These are phyloP conservation scores for Schizopora paradoxa DNA, from an alignment of 1,284 basidiomycete genomes.

Conservation along the genomic window DNA sequence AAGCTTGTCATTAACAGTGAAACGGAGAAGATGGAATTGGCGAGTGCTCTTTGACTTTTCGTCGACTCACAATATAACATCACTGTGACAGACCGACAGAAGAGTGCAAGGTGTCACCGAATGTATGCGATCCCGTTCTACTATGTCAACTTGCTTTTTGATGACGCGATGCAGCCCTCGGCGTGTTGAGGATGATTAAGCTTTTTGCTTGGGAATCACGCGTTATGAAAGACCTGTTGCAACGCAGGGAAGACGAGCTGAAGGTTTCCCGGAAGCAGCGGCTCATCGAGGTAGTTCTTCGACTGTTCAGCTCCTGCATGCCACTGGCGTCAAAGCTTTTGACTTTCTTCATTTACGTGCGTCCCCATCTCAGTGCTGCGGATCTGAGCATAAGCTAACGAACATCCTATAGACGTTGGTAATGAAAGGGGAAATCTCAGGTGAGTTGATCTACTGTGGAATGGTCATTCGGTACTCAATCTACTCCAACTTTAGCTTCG, in stretches of 20 bases:
- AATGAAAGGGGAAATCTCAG: constrained; percentile 37
- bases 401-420: constrained; percentile 30
- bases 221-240: constrained; percentile 30
- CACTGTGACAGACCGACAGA: constrained; percentile 35
- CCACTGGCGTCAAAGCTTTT: constrained; percentile 39
- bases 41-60: not conserved
- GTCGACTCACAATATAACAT: not conserved
- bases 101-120: constrained; percentile 47
- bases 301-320: constrained; percentile 20
- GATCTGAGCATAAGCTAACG: not conserved
- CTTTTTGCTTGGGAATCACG: constrained; percentile 44
- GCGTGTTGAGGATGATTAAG: constrained; percentile 34
- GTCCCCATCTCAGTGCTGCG: not conserved
- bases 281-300: not conserved
- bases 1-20: constrained; percentile 19
- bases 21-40: constrained; percentile 19
- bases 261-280: not conserved
- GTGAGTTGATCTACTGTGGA: not conserved
- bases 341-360: constrained; percentile 38
- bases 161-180: constrained; percentile 33
- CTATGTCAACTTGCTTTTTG: constrained; percentile 2
- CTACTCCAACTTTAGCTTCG: not conserved
- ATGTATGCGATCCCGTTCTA: constrained; percentile 25
- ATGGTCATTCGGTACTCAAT: not conserved
- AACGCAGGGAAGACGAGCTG: constrained; percentile 38